phyloP scores from a whole-genome alignment of 352 stramenopile genomes.

The Salisapilia sapeloensis region DNA sequence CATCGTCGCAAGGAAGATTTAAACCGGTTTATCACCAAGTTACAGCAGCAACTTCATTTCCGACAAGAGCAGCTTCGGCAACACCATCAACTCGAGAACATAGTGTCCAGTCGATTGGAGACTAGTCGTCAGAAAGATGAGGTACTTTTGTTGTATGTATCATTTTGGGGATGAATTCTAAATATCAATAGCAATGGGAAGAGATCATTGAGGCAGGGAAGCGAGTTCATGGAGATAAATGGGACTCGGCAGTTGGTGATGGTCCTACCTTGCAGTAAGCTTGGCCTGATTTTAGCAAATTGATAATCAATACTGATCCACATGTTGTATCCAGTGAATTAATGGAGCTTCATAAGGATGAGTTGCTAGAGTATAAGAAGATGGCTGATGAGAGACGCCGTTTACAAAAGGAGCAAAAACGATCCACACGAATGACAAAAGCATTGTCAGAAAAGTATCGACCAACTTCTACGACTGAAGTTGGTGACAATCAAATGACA shows the following conservation, averaged over 20 bases:
- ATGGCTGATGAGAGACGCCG: constrained; percentile 1
- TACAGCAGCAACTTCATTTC: constrained; percentile 22
- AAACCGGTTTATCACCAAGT: constrained; percentile 26
- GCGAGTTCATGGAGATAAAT: constrained; percentile 45
- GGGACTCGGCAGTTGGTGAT: constrained; percentile 15
- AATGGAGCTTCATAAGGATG: constrained; percentile 56
- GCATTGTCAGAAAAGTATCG: no score
- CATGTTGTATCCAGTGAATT: constrained; percentile 14
- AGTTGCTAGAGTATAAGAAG: constrained; percentile 43
- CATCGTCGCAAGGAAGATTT: constrained; percentile 44
- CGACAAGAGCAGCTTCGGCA: constrained; percentile 37
- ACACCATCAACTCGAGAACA: constrained; percentile 46
- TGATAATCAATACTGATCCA: background rate
- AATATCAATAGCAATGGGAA: constrained; percentile 27
- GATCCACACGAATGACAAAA: background rate
- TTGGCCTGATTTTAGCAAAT: background rate
- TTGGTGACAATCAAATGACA: no score
- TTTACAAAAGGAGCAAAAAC: no score
- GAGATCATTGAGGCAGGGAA: constrained; percentile 43
- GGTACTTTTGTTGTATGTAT: constrained; percentile 7
- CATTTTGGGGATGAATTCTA: background rate
- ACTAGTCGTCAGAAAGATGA: constrained; percentile 25
- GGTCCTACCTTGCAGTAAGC: constrained; percentile 19
- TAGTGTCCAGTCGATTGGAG: constrained; percentile 34
- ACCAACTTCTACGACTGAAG: no score